Conservation (phyloP, 768 basidiomycete genomes). For the Pleurotus citrinopileatus region DNA sequence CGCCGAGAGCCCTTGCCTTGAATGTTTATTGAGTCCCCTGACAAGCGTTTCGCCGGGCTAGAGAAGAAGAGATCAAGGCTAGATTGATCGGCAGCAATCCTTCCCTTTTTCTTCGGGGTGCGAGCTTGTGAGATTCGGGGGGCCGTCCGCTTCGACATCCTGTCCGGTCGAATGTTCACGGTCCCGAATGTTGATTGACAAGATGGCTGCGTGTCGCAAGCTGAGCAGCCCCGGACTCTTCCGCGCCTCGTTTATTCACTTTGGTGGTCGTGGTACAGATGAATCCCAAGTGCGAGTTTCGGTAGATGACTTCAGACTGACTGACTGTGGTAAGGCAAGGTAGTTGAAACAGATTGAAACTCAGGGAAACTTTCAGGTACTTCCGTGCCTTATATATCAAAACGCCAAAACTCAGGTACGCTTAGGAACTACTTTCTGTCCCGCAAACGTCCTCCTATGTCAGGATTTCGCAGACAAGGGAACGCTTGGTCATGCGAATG, state of each 20-base stretch:
- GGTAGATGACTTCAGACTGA: no score
- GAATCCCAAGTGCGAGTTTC: no score
- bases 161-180: background rate
- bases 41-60: conserved; percentile 17
- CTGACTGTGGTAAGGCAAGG: no score
- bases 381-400: background rate
- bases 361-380: background rate
- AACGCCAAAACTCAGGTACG: conserved; percentile 6
- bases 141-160: background rate
- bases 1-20: background rate
- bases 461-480: background rate
- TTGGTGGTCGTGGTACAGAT: no score
- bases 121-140: background rate
- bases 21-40: conserved; percentile 15
- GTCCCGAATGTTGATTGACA: background rate
- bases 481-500: conserved; percentile 7
- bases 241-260: background rate
- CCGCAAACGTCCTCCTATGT: background rate
- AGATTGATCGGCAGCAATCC: conserved; percentile 16
- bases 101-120: conserved; percentile 5
- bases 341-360: no score
- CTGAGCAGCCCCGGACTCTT: no score
- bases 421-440: background rate
- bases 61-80: conserved; percentile 25
- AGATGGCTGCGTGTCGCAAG: no score